Conservation (phyloP, 2,329 filamentous ascomycete species). For the Graphium sp. region DNA sequence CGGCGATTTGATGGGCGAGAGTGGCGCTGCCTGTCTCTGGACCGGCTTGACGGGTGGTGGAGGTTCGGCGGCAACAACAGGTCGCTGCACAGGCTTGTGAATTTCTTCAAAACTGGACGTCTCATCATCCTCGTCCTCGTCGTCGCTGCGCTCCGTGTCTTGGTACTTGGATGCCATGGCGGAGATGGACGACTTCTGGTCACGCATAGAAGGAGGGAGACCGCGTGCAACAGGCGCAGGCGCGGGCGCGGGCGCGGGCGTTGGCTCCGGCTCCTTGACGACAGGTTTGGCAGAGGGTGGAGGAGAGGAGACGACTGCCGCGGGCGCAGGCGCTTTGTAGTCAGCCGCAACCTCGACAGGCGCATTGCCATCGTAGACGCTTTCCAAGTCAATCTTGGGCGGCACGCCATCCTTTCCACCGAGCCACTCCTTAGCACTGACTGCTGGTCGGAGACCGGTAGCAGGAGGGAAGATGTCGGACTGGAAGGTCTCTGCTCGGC, state of each 20-base stretch:
- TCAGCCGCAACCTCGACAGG: constrained; percentile 59
- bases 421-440: constrained; percentile 72
- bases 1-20: constrained; percentile 11
- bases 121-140: constrained; percentile 48
- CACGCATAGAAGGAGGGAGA: constrained; percentile 54
- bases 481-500: constrained; percentile 87
- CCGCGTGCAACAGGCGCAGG: constrained; percentile 18
- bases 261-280: constrained; percentile 5
- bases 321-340: constrained; percentile 36
- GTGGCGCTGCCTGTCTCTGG: not conserved
- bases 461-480: constrained; percentile 92
- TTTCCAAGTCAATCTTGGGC: constrained; percentile 85
- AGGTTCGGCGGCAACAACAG: constrained; percentile 11
- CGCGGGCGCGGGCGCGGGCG: constrained; percentile 12
- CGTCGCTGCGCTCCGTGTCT: constrained; percentile 47
- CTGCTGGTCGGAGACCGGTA: constrained; percentile 60
- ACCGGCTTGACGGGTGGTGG: constrained; percentile 15
- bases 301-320: constrained; percentile 10
- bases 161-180: constrained; percentile 75
- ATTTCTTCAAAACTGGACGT: constrained; percentile 79
- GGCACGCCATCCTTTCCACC: constrained; percentile 70
- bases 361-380: constrained; percentile 70
- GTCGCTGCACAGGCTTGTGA: constrained; percentile 53
- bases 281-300: constrained; percentile 19
- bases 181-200: constrained; percentile 77